phyloP scores from a whole-genome alignment of 306 rosid genomes.

The Gleditsia sinensis region DNA sequence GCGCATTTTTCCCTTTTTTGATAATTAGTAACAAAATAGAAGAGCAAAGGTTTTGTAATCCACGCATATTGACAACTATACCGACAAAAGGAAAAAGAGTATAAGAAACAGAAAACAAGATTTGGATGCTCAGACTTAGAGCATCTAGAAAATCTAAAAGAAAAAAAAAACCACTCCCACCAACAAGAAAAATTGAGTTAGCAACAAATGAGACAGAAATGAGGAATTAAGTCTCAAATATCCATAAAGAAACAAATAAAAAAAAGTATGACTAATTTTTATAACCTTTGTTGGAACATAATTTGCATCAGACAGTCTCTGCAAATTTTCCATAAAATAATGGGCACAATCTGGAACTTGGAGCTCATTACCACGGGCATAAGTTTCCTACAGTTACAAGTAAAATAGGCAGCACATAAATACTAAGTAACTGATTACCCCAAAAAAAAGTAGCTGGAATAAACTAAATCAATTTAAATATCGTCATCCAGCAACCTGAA shows the following conservation, averaged over 20 bases:
- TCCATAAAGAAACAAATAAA: background rate
- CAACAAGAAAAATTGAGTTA: conserved; percentile 10
- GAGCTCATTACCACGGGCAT: conserved; percentile 81
- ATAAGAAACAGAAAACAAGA: background rate
- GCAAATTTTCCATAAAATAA: conserved; percentile 90
- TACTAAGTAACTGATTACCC: background rate
- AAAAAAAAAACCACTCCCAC: conserved; percentile 1
- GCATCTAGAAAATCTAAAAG: conserved; percentile 5
- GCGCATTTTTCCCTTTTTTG: background rate
- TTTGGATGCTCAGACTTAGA: background rate
- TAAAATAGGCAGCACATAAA: conserved; percentile 11
- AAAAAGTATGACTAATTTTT: background rate
- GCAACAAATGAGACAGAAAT: conserved; percentile 11
- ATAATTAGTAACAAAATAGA: background rate
- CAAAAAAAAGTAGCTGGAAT: background rate
- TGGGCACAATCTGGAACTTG: conserved; percentile 95
- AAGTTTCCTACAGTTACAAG: conserved; percentile 73
- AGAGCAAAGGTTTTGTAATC: background rate
- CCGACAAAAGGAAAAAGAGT: background rate
- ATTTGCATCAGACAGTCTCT: conserved; percentile 72
- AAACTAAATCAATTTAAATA: conserved; percentile 21
- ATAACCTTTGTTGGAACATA: conserved; percentile 90
- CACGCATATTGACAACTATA: background rate
- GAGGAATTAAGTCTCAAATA: background rate
- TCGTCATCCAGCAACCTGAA: conserved; percentile 68